Evolutionary conservation across 352 stramenopile genomes (phyloP).

Genomic region (Pythium scleroteichum): DNA sequence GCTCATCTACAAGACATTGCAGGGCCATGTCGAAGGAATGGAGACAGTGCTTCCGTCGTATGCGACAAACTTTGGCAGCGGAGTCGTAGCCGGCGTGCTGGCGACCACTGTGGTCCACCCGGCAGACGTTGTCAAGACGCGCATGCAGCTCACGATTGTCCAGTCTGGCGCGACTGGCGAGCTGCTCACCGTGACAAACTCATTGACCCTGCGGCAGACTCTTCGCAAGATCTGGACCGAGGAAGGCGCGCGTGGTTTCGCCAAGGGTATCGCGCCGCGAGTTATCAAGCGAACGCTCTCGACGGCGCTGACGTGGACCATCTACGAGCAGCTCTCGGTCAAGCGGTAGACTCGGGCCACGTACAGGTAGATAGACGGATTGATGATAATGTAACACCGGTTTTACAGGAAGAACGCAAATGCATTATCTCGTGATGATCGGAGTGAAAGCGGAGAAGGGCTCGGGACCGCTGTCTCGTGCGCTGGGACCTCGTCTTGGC

Average conservation of each 20-base stretch:
- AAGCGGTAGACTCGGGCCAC: no score
- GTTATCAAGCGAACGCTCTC: slow-evolving; percentile 96
- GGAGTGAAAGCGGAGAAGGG: slow-evolving; percentile 84
- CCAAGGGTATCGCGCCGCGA: slow-evolving; percentile 91
- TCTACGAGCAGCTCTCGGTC: slow-evolving; percentile 94
- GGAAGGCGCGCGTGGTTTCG: slow-evolving; percentile 93
- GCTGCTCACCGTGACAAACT: slow-evolving; percentile 49
- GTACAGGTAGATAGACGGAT: no score
- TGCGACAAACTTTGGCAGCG: slow-evolving; percentile 76
- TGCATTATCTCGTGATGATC: slow-evolving; percentile 79
- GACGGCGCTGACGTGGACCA: slow-evolving; percentile 99
- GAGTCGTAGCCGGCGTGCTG: slow-evolving; percentile 70
- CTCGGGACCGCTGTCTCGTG: slow-evolving; percentile 28
- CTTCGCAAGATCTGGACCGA: slow-evolving; percentile 86
- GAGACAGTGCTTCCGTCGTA: slow-evolving; percentile 54
- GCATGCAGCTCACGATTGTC: slow-evolving; percentile 85
- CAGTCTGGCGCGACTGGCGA: slow-evolving; percentile 32
- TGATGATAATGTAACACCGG: neutral
- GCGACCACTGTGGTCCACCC: slow-evolving; percentile 86
- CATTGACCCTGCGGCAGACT: slow-evolving; percentile 61
- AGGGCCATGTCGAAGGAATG: slow-evolving; percentile 42
- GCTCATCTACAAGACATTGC: slow-evolving; percentile 79
- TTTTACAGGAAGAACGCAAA: neutral
- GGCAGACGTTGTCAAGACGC: slow-evolving; percentile 86
- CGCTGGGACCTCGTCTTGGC: slow-evolving; percentile 22